phyloP scores from a whole-genome alignment of 768 basidiomycete genomes.

The Trametes coccinea region DNA sequence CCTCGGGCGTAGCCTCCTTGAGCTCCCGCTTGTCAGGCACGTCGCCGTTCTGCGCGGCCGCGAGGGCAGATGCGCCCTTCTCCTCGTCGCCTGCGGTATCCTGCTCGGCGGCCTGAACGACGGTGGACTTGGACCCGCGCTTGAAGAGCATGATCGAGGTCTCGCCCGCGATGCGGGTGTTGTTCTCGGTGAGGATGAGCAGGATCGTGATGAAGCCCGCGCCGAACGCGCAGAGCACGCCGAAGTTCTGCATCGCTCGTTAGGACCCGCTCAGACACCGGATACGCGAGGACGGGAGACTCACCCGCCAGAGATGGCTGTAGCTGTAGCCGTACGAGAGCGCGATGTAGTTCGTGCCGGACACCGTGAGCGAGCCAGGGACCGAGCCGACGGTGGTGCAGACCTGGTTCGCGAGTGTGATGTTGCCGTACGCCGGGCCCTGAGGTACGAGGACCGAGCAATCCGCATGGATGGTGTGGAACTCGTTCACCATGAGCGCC shows the following conservation, averaged over 20 bases:
- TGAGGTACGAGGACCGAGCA: slow-evolving; percentile 62
- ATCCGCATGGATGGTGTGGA: slow-evolving; percentile 63
- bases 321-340: slow-evolving; percentile 45
- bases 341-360: slow-evolving; percentile 57
- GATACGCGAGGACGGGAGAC: not conserved
- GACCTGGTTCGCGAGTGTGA: slow-evolving; percentile 65
- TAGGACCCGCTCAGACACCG: not conserved
- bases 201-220: slow-evolving; percentile 55
- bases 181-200: slow-evolving; percentile 59
- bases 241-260: slow-evolving; percentile 52
- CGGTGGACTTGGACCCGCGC: slow-evolving; percentile 45
- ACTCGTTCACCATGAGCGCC: slow-evolving; percentile 77
- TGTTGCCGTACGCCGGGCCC: slow-evolving; percentile 60
- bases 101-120: slow-evolving; percentile 14
- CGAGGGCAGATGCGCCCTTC: slow-evolving; percentile 23
- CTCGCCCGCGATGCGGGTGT: slow-evolving; percentile 38
- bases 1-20: slow-evolving; percentile 21
- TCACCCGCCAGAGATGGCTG: slow-evolving; percentile 48
- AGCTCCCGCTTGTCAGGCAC: slow-evolving; percentile 1
- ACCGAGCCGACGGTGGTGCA: slow-evolving; percentile 71
- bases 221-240: slow-evolving; percentile 68
- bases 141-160: slow-evolving; percentile 63
- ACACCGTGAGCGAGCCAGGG: slow-evolving; percentile 59
- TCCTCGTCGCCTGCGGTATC: slow-evolving; percentile 30
- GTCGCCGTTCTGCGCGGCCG: not conserved